Conservation (phyloP, 169 alveolate genomes). For the Eimeria tenella region DNA sequence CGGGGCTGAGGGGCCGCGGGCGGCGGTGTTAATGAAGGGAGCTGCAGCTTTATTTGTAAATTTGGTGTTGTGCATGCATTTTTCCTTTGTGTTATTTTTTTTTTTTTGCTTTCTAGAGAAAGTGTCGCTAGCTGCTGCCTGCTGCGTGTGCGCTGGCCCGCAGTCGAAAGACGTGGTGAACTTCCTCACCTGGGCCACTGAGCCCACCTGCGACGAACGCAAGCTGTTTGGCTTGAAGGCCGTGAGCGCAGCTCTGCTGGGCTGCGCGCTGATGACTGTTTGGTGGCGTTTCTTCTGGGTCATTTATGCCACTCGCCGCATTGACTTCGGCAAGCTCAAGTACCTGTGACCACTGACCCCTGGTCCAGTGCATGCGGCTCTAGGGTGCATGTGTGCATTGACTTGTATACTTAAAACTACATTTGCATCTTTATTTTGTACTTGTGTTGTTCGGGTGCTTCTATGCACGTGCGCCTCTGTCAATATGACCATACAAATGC, state of each 20-base stretch:
- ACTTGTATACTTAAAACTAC: too few species aligned
- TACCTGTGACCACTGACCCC: constrained; percentile 78
- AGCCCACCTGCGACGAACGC: constrained; percentile 92
- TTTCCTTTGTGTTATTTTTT: not conserved
- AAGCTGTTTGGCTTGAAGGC: constrained; percentile 90
- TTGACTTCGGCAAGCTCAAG: constrained; percentile 89
- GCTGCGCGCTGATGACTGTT: constrained; percentile 87
- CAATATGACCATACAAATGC: too few species aligned
- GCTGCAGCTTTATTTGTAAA: not conserved
- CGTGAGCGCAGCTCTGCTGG: constrained; percentile 85
- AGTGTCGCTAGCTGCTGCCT: too few species aligned
- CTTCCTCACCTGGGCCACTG: constrained; percentile 92
- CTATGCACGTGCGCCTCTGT: too few species aligned
- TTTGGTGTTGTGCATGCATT: not conserved
- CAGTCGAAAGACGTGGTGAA: constrained; percentile 91
- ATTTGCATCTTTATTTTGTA: too few species aligned
- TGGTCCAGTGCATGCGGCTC: not conserved
- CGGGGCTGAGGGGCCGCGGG: not conserved
- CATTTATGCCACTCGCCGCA: constrained; percentile 89
- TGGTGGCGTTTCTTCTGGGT: constrained; percentile 93
- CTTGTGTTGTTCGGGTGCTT: too few species aligned
- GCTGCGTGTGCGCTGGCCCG: not conserved
- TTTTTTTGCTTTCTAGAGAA: not conserved
- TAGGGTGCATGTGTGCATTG: not conserved
- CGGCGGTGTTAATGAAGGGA: not conserved